Evolutionary conservation across 768 basidiomycete species (phyloP).

Genomic region (Chiua virens): DNA sequence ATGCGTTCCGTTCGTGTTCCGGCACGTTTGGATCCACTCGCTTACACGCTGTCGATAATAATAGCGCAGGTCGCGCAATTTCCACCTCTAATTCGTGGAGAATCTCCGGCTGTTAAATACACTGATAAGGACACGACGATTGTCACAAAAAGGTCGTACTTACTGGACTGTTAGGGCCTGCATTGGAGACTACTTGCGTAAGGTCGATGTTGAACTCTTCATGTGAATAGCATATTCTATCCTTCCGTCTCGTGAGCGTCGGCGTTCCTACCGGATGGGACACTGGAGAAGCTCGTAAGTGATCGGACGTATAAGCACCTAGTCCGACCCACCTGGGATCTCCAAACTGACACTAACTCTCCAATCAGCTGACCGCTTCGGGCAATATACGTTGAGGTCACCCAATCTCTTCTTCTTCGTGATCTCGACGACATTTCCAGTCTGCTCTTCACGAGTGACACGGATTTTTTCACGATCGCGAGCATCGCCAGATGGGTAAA

Average conservation of each 20-base stretch:
- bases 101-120: slow-evolving; percentile 47
- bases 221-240: slow-evolving; percentile 90
- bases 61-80: slow-evolving; percentile 65
- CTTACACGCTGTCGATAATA: slow-evolving; percentile 71
- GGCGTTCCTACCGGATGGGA: slow-evolving; percentile 64
- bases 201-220: slow-evolving; percentile 93
- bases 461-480: slow-evolving; percentile 62
- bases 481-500: slow-evolving; percentile 52
- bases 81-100: slow-evolving; percentile 93
- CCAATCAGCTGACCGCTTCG: slow-evolving; percentile 86
- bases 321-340: slow-evolving; percentile 64
- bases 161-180: slow-evolving; percentile 50
- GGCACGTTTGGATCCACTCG: slow-evolving; percentile 58
- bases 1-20: slow-evolving; percentile 69
- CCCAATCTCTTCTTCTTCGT: slow-evolving; percentile 82
- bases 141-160: slow-evolving; percentile 22
- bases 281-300: slow-evolving; percentile 41
- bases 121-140: background rate
- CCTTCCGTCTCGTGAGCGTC: slow-evolving; percentile 70
- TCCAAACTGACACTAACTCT: slow-evolving; percentile 92
- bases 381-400: slow-evolving; percentile 84
- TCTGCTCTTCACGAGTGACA: slow-evolving; percentile 81
- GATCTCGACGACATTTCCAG: slow-evolving; percentile 59
- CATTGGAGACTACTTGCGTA: slow-evolving; percentile 78
- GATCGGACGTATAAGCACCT: background rate